Evolutionary conservation across 331 rosid genomes (phyloP), one percentile per base, ranked within the genome.

Genomic region (Pyracantha coccinea): DNA sequence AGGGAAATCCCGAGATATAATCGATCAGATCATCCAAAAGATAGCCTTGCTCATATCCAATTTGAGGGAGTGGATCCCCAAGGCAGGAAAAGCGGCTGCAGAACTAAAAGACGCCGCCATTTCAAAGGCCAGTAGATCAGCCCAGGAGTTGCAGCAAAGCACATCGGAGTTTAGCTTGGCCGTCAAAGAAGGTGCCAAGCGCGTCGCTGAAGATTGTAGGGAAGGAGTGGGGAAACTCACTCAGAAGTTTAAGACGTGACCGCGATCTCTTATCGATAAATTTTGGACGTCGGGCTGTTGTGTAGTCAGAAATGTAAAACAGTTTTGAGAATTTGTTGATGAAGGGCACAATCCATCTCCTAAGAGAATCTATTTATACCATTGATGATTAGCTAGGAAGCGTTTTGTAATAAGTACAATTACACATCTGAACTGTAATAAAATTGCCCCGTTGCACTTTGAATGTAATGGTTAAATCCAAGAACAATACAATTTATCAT

Each of bases 181-280:
- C 2, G 4, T 92, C 52, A 89, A 84, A 79, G 99, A 90, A 68
- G 91, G 97, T 20, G 87, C 92, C 59, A 92, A 92, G 88, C 81
- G 96, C 13, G 88, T 86, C 16, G 97, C 85, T 0, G 93, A 87
- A 50, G 97, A 92, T 71, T 94, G 96, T 75, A 88, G 92, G 84
- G 99, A 85, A 77, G 97, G 97, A 59, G 97, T 95, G 24, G 97
- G 84, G 85, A 95, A 88, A 83, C 83, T 95, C 71, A 82, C 91
- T 75, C 97, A 90, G 50, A 94, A 84, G 87, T 90, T 95, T 79
- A 90, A 87, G 85, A 81, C 93, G 58, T 92, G 82, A 83, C 77
- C 58, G 27, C 53, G 71, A 52, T 28, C 69, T 61, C 54, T 59
- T 4, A 66, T 63, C 47, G 66, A 80, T 13, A 44, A 62, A 79